Percentiles rank a stretch among this genome's conserved stretches.
Conservation (phyloP, 1,284 basidiomycete genomes). For the Cryptococcus sp. region DNA sequence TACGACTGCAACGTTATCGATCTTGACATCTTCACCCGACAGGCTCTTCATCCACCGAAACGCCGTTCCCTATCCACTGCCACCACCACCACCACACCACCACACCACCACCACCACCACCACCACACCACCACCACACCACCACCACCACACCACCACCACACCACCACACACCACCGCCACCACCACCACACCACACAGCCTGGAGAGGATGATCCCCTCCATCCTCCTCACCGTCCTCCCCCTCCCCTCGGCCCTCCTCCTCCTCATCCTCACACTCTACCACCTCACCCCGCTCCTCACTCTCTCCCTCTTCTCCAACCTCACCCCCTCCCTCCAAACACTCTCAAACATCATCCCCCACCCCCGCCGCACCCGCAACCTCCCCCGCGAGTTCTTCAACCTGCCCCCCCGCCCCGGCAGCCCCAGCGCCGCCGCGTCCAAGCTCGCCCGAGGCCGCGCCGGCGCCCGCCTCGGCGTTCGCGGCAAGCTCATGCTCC, state of each 20-base stretch:
- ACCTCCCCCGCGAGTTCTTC: conserved; percentile 43
- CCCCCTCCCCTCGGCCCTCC: conserved; percentile 24
- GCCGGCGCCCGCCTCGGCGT: conserved; percentile 15
- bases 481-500: conserved; percentile 17
- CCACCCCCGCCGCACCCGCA: conserved; percentile 19
- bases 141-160: neutral
- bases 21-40: neutral
- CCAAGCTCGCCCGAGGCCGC: neutral
- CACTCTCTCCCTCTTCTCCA: conserved; percentile 12
- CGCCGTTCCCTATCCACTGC: too few species aligned
- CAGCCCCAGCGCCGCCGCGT: conserved; percentile 5
- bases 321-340: conserved; percentile 17
- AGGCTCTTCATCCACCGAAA: too few species aligned
- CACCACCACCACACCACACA: neutral
- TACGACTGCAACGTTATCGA: neutral
- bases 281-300: conserved; percentile 30
- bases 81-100: too few species aligned
- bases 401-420: conserved; percentile 33
- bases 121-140: too few species aligned
- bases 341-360: conserved; percentile 27
- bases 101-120: neutral
- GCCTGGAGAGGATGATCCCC: conserved; percentile 18
- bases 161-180: neutral
- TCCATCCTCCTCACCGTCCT: conserved; percentile 16
- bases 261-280: conserved; percentile 21